phyloP scores from a whole-genome alignment of 352 stramenopile species.

The Peronospora farinosa region DNA sequence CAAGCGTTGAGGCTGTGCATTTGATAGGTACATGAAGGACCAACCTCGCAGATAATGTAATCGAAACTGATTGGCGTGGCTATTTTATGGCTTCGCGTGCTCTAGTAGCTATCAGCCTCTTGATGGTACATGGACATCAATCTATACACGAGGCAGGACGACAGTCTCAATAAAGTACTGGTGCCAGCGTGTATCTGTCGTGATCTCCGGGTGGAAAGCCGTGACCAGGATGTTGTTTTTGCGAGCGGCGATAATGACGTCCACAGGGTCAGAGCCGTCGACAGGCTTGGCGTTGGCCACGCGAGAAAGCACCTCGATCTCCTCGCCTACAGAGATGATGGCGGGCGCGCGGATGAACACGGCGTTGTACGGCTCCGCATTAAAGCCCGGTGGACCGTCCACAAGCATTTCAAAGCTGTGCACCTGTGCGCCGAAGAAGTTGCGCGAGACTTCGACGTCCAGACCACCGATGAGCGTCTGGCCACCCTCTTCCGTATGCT shows the following conservation, averaged over 20 bases:
- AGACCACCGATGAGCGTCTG: slow-evolving; percentile 93
- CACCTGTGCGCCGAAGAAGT: slow-evolving; percentile 96
- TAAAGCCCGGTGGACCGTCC: slow-evolving; percentile 48
- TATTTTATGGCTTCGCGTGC: slow-evolving; percentile 4
- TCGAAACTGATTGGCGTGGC: slow-evolving; percentile 23
- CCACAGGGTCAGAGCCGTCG: slow-evolving; percentile 66
- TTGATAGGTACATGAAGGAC: slow-evolving; percentile 17
- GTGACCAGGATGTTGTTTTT: slow-evolving; percentile 91
- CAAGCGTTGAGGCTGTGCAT: slow-evolving; percentile 26
- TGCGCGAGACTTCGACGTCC: slow-evolving; percentile 93
- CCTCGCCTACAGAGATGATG: slow-evolving; percentile 87
- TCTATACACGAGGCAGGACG: slow-evolving; percentile 43
- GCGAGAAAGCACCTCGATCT: slow-evolving; percentile 88
- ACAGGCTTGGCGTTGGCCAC: slow-evolving; percentile 69
- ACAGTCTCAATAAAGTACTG: slow-evolving; percentile 89
- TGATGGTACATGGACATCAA: slow-evolving; percentile 2
- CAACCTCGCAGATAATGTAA: slow-evolving; percentile 15
- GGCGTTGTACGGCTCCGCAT: slow-evolving; percentile 80
- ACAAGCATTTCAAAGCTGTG: slow-evolving; percentile 68
- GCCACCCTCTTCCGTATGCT: slow-evolving; percentile 85
- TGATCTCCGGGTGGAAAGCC: slow-evolving; percentile 95
- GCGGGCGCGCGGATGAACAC: slow-evolving; percentile 96
- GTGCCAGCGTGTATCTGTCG: slow-evolving; percentile 91
- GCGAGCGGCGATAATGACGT: slow-evolving; percentile 77
- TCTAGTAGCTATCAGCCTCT: too few relatives aligned